Evolutionary conservation across 2,329 filamentous ascomycete species (phyloP), one percentile per base, ranked within the genome.

Genomic region (Penicillium rolfsii): DNA sequence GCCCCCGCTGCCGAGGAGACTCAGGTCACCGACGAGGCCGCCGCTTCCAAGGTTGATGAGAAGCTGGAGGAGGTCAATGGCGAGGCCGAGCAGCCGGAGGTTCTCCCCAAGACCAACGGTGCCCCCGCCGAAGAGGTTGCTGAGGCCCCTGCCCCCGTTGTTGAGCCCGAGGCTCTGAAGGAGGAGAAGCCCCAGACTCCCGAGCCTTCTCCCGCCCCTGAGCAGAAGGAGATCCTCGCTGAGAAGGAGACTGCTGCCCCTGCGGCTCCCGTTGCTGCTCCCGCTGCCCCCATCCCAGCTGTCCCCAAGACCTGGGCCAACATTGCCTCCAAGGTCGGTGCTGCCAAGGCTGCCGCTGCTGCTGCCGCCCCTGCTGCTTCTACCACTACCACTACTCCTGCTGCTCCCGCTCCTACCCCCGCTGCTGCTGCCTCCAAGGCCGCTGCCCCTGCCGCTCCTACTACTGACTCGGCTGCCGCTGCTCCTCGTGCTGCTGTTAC

Each of bases 121-220:
- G 61, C 60, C 46, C 60, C 68, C 46, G 63, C 67, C 35, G 60
- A 64, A 41, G 63, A 72, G 57, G 67, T 71, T 49, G 36, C 60
- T 28, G 19, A 69, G 28, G 66, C 67, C 50, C 59, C 69, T 8
- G 70, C 64, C 57, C 66, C 69, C 26, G 73, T 74, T 57, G 75
- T 76, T 50, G 75, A 76, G 55, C 66, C 69, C 55, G 80, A 83
- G 70, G 70, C 74, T 55, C 67, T 79, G 45, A 75, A 81, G 61
- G 67, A 78, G 41, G 89, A 91, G 79, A 84, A 89, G 79, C 89
- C 91, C 58, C 85, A 88, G 75, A 85, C 79, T 71, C 83, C 86
- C 12, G 82, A 85, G 56, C 81, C 85, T 26, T 84, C 86, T 55
- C 84, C 87, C 49, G 82, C 81, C 60, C 76, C 82, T 55, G 73